Evolutionary conservation across 2,329 filamentous ascomycete species (phyloP).

Genomic region (Alternaria metachromatica): DNA sequence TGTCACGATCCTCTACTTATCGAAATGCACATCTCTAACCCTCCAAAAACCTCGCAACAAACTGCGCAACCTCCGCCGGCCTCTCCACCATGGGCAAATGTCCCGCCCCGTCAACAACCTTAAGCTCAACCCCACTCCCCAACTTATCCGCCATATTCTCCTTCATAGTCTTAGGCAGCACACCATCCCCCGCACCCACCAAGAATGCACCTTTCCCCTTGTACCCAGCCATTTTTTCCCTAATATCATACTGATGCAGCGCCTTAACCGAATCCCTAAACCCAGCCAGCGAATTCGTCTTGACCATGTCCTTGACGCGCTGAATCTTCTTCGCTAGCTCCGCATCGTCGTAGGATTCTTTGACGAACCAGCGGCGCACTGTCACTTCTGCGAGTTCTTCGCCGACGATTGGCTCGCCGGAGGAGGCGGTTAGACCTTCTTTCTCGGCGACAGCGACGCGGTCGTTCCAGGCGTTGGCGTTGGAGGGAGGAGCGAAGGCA

Average conservation of each 20-base stretch:
- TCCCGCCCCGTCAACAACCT: constrained; percentile 72
- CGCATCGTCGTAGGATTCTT: constrained; percentile 63
- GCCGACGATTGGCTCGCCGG: constrained; percentile 64
- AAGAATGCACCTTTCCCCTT: constrained; percentile 70
- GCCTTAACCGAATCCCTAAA: constrained; percentile 73
- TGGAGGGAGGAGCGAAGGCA: constrained; percentile 71
- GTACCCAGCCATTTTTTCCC: constrained; percentile 61
- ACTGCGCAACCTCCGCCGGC: constrained; percentile 70
- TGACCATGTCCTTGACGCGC: constrained; percentile 72
- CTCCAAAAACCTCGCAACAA: constrained; percentile 62
- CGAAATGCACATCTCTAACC: background rate
- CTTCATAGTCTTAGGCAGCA: constrained; percentile 80
- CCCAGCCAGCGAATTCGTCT: constrained; percentile 71
- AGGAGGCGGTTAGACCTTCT: constrained; percentile 48
- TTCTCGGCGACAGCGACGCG: constrained; percentile 72
- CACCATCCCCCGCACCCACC: constrained; percentile 75
- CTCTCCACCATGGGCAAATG: constrained; percentile 87
- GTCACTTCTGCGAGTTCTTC: constrained; percentile 71
- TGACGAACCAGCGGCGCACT: constrained; percentile 76
- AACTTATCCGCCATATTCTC: constrained; percentile 64
- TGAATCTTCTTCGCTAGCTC: constrained; percentile 58
- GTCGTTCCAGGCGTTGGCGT: constrained; percentile 80
- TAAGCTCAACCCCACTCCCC: constrained; percentile 61
- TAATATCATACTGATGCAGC: constrained; percentile 74
- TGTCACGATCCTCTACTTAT: no score